phyloP scores from a whole-genome alignment of 495 filamentous ascomycete species.

The Immersiella caudata region DNA sequence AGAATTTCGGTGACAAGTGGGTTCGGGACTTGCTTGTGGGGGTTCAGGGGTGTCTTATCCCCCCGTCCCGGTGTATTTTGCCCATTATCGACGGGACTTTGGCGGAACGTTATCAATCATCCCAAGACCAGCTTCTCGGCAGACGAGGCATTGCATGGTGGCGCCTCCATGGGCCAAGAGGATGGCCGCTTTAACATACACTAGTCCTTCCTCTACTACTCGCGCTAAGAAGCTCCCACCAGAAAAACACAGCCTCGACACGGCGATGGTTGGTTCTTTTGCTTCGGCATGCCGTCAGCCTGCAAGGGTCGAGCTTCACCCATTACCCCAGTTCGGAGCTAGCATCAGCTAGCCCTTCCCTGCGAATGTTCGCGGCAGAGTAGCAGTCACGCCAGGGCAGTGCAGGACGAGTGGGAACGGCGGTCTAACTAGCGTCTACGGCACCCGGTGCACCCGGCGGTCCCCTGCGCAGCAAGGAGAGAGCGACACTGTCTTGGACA shows the following conservation, averaged over 20 bases:
- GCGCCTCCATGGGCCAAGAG: too few relatives aligned
- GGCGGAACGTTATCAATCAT: background rate
- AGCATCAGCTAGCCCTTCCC: too few relatives aligned
- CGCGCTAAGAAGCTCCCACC: too few relatives aligned
- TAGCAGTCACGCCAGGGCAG: too few relatives aligned
- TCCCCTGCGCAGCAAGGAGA: background rate
- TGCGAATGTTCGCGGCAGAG: too few relatives aligned
- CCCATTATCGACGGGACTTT: background rate
- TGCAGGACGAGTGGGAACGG: background rate
- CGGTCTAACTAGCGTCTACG: background rate
- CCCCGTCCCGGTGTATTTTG: background rate
- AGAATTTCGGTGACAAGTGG: background rate
- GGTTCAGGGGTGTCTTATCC: background rate
- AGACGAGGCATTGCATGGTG: too few relatives aligned
- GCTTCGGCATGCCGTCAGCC: background rate
- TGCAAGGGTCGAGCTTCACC: background rate
- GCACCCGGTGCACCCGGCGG: background rate
- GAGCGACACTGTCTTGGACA: background rate
- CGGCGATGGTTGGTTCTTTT: background rate
- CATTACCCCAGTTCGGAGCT: too few relatives aligned
- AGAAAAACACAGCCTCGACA: too few relatives aligned
- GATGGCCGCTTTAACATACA: too few relatives aligned
- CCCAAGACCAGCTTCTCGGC: too few relatives aligned
- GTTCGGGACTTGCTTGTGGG: background rate
- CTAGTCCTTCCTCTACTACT: too few relatives aligned